phyloP scores from a whole-genome alignment of 2,329 filamentous ascomycete genomes.

The Gliomastix tumulicola region DNA sequence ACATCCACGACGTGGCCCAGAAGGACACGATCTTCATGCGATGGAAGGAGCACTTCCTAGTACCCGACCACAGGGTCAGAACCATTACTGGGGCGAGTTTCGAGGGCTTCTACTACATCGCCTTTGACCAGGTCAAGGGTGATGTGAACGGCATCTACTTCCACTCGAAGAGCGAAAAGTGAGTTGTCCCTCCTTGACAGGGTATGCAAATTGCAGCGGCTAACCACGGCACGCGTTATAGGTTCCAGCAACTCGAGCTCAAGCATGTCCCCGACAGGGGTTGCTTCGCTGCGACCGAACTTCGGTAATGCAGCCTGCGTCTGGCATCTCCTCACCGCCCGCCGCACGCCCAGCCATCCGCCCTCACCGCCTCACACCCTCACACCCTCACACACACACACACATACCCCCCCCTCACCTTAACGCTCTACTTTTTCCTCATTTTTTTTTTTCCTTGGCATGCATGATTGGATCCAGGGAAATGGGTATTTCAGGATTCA shows the following conservation, averaged over 20 bases:
- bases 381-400: too few relatives aligned
- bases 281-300: constrained; percentile 82
- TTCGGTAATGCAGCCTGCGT: too few relatives aligned
- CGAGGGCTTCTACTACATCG: constrained; percentile 98
- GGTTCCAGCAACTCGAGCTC: constrained; percentile 88
- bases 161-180: constrained; percentile 97
- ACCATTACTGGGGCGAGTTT: constrained; percentile 94
- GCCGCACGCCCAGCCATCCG: too few relatives aligned
- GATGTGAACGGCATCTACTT: constrained; percentile 93
- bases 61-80: constrained; percentile 86
- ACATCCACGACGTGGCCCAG: constrained; percentile 65
- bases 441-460: too few relatives aligned
- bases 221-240: constrained; percentile 25
- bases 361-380: too few relatives aligned
- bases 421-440: too few relatives aligned
- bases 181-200: constrained; percentile 28
- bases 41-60: constrained; percentile 98
- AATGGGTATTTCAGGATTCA: too few relatives aligned
- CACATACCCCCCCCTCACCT: too few relatives aligned
- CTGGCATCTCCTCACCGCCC: too few relatives aligned
- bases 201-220: neutral
- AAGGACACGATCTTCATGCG: constrained; percentile 94
- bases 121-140: constrained; percentile 88
- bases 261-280: constrained; percentile 81
- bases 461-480: too few relatives aligned